Conservation (phyloP, 2,329 filamentous ascomycete species). For the Neophaeococcomyces mojaviensis region DNA sequence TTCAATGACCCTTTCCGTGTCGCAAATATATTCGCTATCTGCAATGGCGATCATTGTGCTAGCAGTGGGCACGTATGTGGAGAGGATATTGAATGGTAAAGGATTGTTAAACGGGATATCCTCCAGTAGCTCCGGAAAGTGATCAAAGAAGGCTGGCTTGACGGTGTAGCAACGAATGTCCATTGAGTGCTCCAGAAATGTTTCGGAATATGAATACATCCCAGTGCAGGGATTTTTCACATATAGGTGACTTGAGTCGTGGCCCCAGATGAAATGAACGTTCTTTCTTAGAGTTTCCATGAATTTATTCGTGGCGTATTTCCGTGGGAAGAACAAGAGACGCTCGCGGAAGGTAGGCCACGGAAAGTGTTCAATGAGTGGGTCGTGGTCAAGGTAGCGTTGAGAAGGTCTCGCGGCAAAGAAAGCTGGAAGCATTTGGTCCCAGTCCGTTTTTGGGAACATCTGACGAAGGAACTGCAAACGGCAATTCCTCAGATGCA, state of each 20-base stretch:
- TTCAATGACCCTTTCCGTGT: too few relatives aligned
- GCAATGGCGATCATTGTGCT: too few relatives aligned
- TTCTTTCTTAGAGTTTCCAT: constrained; percentile 12
- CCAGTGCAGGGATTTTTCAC: constrained; percentile 6
- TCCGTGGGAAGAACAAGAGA: constrained; percentile 4
- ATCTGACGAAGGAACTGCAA: constrained; percentile 11
- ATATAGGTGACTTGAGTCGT: constrained; percentile 8
- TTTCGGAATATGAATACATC: constrained; percentile 9
- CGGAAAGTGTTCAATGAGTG: constrained; percentile 21
- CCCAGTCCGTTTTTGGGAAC: background rate
- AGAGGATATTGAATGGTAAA: too few relatives aligned
- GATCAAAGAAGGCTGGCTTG: constrained; percentile 11
- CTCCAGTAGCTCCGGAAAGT: constrained; percentile 4
- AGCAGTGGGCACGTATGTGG: constrained; percentile 27
- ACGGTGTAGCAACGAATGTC: constrained; percentile 14
- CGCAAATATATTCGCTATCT: too few relatives aligned
- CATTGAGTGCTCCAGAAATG: constrained; percentile 9
- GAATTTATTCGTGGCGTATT: constrained; percentile 14
- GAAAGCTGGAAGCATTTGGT: constrained; percentile 6
- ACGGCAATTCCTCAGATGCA: constrained; percentile 12
- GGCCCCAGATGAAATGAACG: constrained; percentile 12
- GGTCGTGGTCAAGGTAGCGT: constrained; percentile 7
- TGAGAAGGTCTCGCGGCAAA: constrained; percentile 6
- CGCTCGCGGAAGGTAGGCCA: constrained; percentile 28
- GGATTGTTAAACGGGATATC: constrained; percentile 4